Evolutionary conservation across 2,329 filamentous ascomycete genomes (phyloP), one percentile per base, ranked within the genome.

Genomic region (Trichoderma atrobrunneum): DNA sequence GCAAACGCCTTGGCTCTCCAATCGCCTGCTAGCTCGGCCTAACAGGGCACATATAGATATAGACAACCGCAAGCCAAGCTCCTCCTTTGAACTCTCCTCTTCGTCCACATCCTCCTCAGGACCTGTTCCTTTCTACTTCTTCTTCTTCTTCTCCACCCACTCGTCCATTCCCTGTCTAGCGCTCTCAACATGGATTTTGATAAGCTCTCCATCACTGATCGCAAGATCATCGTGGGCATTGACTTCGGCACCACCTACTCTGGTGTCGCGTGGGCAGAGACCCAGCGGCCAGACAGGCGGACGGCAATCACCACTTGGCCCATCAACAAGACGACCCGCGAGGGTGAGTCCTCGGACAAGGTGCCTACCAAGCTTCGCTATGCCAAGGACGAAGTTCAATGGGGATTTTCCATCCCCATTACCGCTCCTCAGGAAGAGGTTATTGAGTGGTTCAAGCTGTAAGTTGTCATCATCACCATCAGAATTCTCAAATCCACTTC

Each of bases 181-280:
- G 28, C 14, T 11, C 12, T 21, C 34, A 43, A 11, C 16, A 82
- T 83, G 81, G 80, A 82, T 18, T 81, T 82, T 43, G 80, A 82
- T 48, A 79, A 78, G 65, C 77, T 82, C 63, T 77, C 76, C 56
- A 78, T 78, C 32, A 76, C 74, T 30, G 80, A 81, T 28, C 81
- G 81, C 69, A 84, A 81, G 74, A 81, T 87, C 76, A 83, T 87
- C 39, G 80, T 87, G 67, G 85, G 84, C 26, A 84, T 87, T 71
- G 86, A 87, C 74, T 87, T 88, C 72, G 86, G 86, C 12, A 88
- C 86, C 18, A 88, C 86, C 0, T 87, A 84, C 74, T 86, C 85
- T 3, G 85, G 85, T 54, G 80, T 87, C 7, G 84, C 85, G 12
- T 87, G 84, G 83, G 83, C 83, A 26, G 80, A 84, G 73, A 83